Evolutionary conservation across 306 rosid genomes (phyloP), one percentile per base, ranked within the genome.

Genomic region (Medicago lupulina): DNA sequence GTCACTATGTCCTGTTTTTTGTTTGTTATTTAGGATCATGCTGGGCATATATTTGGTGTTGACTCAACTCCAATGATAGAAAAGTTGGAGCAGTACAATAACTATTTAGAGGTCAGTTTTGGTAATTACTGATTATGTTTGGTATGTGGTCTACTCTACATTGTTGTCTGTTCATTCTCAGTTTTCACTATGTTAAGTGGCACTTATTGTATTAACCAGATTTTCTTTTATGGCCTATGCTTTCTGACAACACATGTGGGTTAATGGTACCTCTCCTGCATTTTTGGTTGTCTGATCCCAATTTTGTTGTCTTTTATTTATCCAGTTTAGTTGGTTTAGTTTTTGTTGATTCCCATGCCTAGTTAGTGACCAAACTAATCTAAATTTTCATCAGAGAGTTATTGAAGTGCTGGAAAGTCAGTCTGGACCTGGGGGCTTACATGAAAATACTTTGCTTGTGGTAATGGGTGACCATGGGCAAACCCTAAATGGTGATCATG

Each of bases 401-500:
- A 84, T 95, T 73, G 89, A 86, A 74, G 88, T 74, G 77, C 87
- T 95, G 83, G 87, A 86, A 70, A 92, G 72, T 73, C 88, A 89
- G 72, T 90, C 98, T 80, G 87, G 87, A 67, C 91, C 93, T 10
- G 96, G 96, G 70, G 89, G 88, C 72, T n/a, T 87, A 58, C 97
- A 95, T 79, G 96, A 95, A 79, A 92, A 95, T 82, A 95, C 97
- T 50, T 73, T 95, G 83, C 93, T 95, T 40, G 89, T 95, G 69
- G 97, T 95, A 79, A 90, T 95, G 98, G 98, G 98, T 47, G 98
- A 95, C 88, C 98, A 95, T 86, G 98, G 96, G 46, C 98, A 95
- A 90, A 92, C 98, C 49, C 61, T 95, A 67, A 90, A 95, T 81
- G 98, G 98, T 61, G 98, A 92, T 85, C 98, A 95, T 77, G 98